Conservation (phyloP, 2,329 filamentous ascomycete genomes). For the Paecilomyces sp. region DNA sequence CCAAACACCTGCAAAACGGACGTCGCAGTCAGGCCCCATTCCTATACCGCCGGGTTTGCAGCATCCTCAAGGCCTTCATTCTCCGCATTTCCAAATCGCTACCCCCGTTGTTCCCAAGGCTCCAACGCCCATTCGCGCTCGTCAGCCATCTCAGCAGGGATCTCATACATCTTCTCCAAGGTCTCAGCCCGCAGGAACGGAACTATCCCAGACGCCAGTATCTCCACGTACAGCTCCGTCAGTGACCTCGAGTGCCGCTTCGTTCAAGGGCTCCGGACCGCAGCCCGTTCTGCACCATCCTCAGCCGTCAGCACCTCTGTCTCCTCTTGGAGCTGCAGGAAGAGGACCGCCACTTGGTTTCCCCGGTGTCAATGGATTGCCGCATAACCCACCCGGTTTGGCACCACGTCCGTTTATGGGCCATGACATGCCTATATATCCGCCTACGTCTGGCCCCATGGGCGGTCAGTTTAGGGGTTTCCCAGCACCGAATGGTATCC, state of each 20-base stretch:
- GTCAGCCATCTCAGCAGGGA: constrained; percentile 73
- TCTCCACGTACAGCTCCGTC: constrained; percentile 57
- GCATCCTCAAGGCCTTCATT: constrained; percentile 56
- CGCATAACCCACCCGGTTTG: constrained; percentile 49
- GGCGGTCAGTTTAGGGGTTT: constrained; percentile 51
- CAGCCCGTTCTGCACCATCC: constrained; percentile 49
- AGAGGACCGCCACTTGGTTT: constrained; percentile 49
- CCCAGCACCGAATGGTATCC: constrained; percentile 42
- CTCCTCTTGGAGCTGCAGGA: constrained; percentile 56
- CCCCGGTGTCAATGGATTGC: constrained; percentile 45
- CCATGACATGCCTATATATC: constrained; percentile 50
- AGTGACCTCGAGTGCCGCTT: constrained; percentile 55
- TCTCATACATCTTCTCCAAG: constrained; percentile 61
- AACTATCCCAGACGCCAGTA: constrained; percentile 58
- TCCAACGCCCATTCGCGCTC: constrained; percentile 68
- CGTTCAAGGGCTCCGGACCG: constrained; percentile 51
- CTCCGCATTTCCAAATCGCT: constrained; percentile 70
- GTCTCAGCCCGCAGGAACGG: constrained; percentile 36
- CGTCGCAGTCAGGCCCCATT: constrained; percentile 52
- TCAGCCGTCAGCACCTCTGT: constrained; percentile 56
- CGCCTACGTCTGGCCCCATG: constrained; percentile 44
- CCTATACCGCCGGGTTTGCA: constrained; percentile 48
- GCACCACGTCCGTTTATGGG: constrained; percentile 45
- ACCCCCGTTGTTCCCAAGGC: constrained; percentile 78
- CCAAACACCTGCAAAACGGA: constrained; percentile 40